phyloP scores from a whole-genome alignment of 495 filamentous ascomycete genomes.

The Neurospora sp. region DNA sequence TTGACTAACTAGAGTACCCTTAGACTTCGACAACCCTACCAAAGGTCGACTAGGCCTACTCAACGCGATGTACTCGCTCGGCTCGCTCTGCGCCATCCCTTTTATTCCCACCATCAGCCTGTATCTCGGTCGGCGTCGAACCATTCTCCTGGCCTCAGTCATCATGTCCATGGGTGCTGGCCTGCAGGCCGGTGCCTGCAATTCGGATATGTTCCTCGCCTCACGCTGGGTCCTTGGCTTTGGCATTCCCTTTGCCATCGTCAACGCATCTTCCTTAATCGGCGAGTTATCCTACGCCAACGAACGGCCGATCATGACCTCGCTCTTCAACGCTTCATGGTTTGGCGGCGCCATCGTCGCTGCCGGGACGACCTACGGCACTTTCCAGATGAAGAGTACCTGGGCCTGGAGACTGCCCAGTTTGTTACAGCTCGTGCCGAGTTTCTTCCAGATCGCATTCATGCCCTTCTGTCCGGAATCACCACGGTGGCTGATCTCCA shows the following conservation, averaged over 20 bases:
- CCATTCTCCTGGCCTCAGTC: conserved; percentile 43
- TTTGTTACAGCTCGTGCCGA: conserved; percentile 39
- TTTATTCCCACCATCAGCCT: conserved; percentile 46
- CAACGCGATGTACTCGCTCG: conserved; percentile 33
- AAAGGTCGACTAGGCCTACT: conserved; percentile 26
- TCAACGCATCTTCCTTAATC: conserved; percentile 47
- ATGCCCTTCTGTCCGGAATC: conserved; percentile 42
- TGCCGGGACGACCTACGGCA: conserved; percentile 45
- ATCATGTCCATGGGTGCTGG: conserved; percentile 28
- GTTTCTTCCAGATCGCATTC: conserved; percentile 40
- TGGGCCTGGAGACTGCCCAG: conserved; percentile 56
- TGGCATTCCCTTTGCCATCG: conserved; percentile 51
- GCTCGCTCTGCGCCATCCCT: conserved; percentile 37
- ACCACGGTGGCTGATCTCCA: conserved; percentile 39
- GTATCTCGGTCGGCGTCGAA: conserved; percentile 40
- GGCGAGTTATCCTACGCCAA: conserved; percentile 52
- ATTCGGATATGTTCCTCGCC: conserved; percentile 47
- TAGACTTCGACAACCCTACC: conserved; percentile 30
- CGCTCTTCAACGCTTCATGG: conserved; percentile 51
- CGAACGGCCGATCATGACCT: conserved; percentile 48
- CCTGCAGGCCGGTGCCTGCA: conserved; percentile 17
- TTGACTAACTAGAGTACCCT: not conserved
- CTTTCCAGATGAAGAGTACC: conserved; percentile 38
- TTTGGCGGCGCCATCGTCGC: conserved; percentile 49
- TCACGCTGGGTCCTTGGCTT: conserved; percentile 52